phyloP scores from a whole-genome alignment of 2,329 filamentous ascomycete species.

The Colletotrichum orbiculare region DNA sequence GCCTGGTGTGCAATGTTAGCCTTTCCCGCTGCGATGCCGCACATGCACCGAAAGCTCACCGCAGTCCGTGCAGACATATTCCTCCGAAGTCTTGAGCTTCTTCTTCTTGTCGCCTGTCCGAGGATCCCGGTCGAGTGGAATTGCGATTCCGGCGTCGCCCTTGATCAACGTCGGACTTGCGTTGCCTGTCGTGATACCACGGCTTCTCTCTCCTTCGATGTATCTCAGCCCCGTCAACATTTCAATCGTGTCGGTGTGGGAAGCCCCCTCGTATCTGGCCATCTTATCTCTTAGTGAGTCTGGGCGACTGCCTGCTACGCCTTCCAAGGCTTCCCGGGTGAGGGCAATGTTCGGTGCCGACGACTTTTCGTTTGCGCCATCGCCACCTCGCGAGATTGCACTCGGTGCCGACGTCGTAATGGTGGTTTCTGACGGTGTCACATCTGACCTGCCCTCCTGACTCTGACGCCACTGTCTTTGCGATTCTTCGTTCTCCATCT shows the following conservation, averaged over 20 bases:
- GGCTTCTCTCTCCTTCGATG: constrained; percentile 86
- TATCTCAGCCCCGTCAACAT: constrained; percentile 92
- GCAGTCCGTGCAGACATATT: constrained; percentile 96
- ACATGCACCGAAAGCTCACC: constrained; percentile 61
- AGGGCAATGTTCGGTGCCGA: constrained; percentile 72
- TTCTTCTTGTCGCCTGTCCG: constrained; percentile 83
- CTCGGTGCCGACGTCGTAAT: constrained; percentile 49
- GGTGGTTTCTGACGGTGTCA: constrained; percentile 61
- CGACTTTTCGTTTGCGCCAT: constrained; percentile 75
- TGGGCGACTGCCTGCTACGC: constrained; percentile 71
- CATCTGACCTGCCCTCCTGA: constrained; percentile 66
- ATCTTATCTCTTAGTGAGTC: constrained; percentile 88
- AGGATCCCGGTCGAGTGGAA: constrained; percentile 81
- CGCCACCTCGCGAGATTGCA: constrained; percentile 50
- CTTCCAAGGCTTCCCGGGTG: constrained; percentile 84
- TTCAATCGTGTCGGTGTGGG: constrained; percentile 88
- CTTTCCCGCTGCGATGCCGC: too few relatives aligned
- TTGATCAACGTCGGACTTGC: constrained; percentile 83
- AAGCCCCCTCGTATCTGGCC: constrained; percentile 80
- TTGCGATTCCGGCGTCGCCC: constrained; percentile 87
- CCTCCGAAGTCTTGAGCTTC: constrained; percentile 84
- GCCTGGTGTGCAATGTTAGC: constrained; percentile 51
- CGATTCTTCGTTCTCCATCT: constrained; percentile 78
- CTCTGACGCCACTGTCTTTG: constrained; percentile 70
- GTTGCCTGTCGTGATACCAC: constrained; percentile 88